Evolutionary conservation across 2,329 filamentous ascomycete species (phyloP), one percentile per base, ranked within the genome.

Genomic region (Aspergillus piperis): DNA sequence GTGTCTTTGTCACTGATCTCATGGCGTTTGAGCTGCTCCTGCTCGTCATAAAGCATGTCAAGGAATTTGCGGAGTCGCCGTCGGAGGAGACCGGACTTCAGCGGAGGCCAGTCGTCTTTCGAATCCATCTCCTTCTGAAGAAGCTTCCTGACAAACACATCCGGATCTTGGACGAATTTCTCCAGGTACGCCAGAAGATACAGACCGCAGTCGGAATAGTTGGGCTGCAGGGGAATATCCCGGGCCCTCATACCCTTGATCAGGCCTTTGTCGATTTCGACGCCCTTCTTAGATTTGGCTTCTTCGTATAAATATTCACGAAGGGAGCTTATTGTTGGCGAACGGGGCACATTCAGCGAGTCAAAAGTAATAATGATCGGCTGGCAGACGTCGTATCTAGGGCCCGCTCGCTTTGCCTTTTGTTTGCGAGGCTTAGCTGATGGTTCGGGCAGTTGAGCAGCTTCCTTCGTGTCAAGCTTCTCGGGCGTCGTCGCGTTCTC

Each of bases 161-260:
- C 86, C 0, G 94, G 94, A 61, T 91, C 79, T 55, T 86, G 82
- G 15, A 96, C 83, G 64, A 99, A 96, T 64, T 90, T 87, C 65
- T 92, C 85, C 56, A 96, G 82, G 70, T 98, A 99, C 2, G 88
- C 90, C 3, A 97, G 80, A 3, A 98, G 80, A 68, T 90, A 99
- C 0, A 97, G 80, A 8, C 95, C 95, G 70, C 95, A 99, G 72
- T 99, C 95, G 62, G 86, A 93, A 67, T 84, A 90, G 71, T 99
- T 98, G 52, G 86, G 78, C 74, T 99, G 95, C 62, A 84, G 78
- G 0, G 95, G 94, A 13, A 97, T 88, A 7, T 84, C 82, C 61
- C 85, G 89, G 4, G 90, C 91, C 41, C 87, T 92, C 80, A 90
- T 87, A 3, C 85, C 86, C 63, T 81, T 80, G 57, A 86, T 76